Percentiles rank a stretch among this genome's conserved stretches.
phyloP scores from a whole-genome alignment of 352 stramenopile genomes.

The Phytophthora ramorum region DNA sequence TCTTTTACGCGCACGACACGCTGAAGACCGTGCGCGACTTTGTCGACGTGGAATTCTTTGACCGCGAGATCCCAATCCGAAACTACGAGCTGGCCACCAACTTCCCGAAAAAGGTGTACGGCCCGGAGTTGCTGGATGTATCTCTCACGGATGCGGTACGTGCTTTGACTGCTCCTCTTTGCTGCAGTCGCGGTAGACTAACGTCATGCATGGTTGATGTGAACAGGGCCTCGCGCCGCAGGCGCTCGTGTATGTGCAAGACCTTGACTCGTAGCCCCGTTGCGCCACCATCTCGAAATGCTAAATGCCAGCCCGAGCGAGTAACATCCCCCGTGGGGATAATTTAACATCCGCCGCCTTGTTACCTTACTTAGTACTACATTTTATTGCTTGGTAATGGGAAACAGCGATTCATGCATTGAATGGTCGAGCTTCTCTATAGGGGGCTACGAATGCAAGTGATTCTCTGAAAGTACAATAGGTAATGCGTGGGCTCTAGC shows the following conservation, averaged over 20 bases:
- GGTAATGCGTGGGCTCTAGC: slow-evolving; percentile 2
- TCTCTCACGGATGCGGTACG: slow-evolving; percentile 77
- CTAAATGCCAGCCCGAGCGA: slow-evolving; percentile 19
- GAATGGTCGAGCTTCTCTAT: slow-evolving; percentile 25
- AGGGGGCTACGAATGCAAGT: slow-evolving; percentile 19
- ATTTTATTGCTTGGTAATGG: slow-evolving; percentile 4
- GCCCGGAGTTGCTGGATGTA: slow-evolving; percentile 62
- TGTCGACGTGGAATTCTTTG: slow-evolving; percentile 83
- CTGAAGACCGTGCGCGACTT: slow-evolving; percentile 81
- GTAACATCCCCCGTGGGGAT: slow-evolving; percentile 11
- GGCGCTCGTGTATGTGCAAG: slow-evolving; percentile 82
- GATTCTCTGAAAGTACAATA: slow-evolving; percentile 23
- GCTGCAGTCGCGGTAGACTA: not conserved
- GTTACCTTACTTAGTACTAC: no score
- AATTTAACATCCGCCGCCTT: slow-evolving; percentile 21
- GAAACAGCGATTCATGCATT: slow-evolving; percentile 15
- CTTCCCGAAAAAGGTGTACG: slow-evolving; percentile 81
- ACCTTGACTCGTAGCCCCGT: slow-evolving; percentile 73
- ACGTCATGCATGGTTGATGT: slow-evolving; percentile 7
- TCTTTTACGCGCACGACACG: slow-evolving; percentile 86
- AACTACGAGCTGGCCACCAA: slow-evolving; percentile 90
- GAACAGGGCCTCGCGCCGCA: slow-evolving; percentile 73
- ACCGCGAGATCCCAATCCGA: slow-evolving; percentile 74
- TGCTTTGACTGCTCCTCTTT: not conserved
- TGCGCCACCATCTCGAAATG: slow-evolving; percentile 10